Percentiles rank a stretch among this genome's conserved stretches.
These are phyloP conservation scores for Yamadazyma atlantica DNA, from an alignment of 1,139 yeast species.

Conservation along the genomic window DNA sequence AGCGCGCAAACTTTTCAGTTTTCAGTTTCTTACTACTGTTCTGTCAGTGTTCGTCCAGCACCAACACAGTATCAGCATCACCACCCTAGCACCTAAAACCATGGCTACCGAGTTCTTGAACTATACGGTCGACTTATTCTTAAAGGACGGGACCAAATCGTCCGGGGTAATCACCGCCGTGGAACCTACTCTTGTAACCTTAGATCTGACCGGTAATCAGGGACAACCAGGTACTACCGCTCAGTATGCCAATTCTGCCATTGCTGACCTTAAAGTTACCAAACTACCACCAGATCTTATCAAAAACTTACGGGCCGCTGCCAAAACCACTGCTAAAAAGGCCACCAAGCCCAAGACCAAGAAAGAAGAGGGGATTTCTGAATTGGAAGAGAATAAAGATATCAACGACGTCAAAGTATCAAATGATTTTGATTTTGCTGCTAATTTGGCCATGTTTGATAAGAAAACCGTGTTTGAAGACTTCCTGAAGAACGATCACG, in stretches of 20 bases:
- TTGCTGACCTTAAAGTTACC: slow-evolving; percentile 50
- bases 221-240: slow-evolving; percentile 19
- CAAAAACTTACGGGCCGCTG: slow-evolving; percentile 15
- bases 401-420: slow-evolving; percentile 6
- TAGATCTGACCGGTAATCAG: slow-evolving; percentile 23
- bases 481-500: slow-evolving; percentile 62
- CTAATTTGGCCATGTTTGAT: slow-evolving; percentile 80
- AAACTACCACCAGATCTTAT: slow-evolving; percentile 43
- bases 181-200: slow-evolving; percentile 35
- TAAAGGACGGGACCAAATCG: slow-evolving; percentile 46
- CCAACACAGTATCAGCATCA: not conserved
- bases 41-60: too few relatives aligned
- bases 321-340: slow-evolving; percentile 15
- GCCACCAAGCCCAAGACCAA: slow-evolving; percentile 3
- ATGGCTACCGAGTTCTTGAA: slow-evolving; percentile 49
- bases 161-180: slow-evolving; percentile 50
- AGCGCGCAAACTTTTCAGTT: too few relatives aligned
- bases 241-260: slow-evolving; percentile 31
- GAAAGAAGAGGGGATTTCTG: slow-evolving; percentile 3
- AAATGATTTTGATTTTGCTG: slow-evolving; percentile 80
- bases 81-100: not conserved
- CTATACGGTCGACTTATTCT: slow-evolving; percentile 50
- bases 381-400: slow-evolving; percentile 2
- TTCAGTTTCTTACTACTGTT: too few relatives aligned
- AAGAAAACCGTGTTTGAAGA: slow-evolving; percentile 79